Conservation (phyloP, 192 early-diverging fungal genomes). For the Lunasporangiospora selenospora region DNA sequence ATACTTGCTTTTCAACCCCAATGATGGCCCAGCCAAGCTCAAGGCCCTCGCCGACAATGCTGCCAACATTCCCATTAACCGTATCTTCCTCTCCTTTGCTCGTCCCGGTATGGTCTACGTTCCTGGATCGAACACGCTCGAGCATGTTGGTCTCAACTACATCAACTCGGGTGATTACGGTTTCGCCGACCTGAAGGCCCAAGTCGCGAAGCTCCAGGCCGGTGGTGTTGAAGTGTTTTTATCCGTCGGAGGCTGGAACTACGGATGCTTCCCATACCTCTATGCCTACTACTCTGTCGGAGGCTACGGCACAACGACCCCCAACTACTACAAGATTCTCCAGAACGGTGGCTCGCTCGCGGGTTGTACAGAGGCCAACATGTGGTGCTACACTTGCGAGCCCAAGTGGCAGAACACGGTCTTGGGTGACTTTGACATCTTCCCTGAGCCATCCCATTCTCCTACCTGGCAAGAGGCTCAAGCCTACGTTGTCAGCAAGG, state of each 20-base stretch:
- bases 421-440: conserved; percentile 46
- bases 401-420: conserved; percentile 31
- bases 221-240: conserved; percentile 42
- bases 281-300: conserved; percentile 46
- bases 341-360: conserved; percentile 30
- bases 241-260: conserved; percentile 50
- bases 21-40: conserved; percentile 30
- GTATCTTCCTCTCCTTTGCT: conserved; percentile 40
- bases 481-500: conserved; percentile 20
- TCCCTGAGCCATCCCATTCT: conserved; percentile 46
- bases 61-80: conserved; percentile 45
- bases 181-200: conserved; percentile 41
- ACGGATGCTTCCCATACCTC: conserved; percentile 46
- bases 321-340: conserved; percentile 49
- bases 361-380: conserved; percentile 39
- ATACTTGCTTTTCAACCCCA: conserved; percentile 42
- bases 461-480: conserved; percentile 35
- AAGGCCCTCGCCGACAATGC: conserved; percentile 47
- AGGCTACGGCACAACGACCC: conserved; percentile 44
- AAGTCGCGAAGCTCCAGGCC: conserved; percentile 23
- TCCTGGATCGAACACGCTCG: conserved; percentile 39
- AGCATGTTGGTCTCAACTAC: conserved; percentile 35
- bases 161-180: conserved; percentile 31
- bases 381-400: conserved; percentile 52
- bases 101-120: conserved; percentile 39